Conservation (phyloP, 345 rosid species). For the Pistacia atlantica region DNA sequence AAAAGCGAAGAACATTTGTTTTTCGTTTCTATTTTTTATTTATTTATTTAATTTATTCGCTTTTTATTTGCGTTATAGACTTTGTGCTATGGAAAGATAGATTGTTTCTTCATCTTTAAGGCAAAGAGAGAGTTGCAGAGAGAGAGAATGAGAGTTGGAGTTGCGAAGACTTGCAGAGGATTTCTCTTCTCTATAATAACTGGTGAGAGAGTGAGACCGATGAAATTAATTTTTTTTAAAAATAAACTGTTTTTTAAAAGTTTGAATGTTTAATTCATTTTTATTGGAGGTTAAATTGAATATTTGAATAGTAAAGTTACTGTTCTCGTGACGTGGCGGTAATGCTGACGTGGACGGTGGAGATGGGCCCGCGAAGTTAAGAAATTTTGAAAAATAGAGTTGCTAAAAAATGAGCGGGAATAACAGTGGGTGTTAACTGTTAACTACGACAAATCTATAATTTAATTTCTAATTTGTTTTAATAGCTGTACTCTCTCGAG, state of each 20-base stretch:
- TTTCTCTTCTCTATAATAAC: slow-evolving; percentile 4
- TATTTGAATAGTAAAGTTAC: not conserved
- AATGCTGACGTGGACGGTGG: slow-evolving; percentile 36
- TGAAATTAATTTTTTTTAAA: not conserved
- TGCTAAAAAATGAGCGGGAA: slow-evolving; percentile 57
- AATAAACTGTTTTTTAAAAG: not conserved
- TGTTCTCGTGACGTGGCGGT: slow-evolving; percentile 27
- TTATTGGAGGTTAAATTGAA: slow-evolving; percentile 1
- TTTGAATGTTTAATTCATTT: not conserved
- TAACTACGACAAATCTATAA: slow-evolving; percentile 10
- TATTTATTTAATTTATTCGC: not conserved
- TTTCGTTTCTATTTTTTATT: not conserved
- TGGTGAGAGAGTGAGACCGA: slow-evolving; percentile 26
- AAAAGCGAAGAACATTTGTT: slow-evolving; percentile 52
- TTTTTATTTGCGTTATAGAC: slow-evolving; percentile 15
- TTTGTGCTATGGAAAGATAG: slow-evolving; percentile 27
- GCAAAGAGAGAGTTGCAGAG: slow-evolving; percentile 50
- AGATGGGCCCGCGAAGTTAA: slow-evolving; percentile 31
- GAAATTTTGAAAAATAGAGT: slow-evolving; percentile 35
- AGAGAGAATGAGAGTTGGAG: slow-evolving; percentile 24
- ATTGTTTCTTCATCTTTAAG: slow-evolving; percentile 76
- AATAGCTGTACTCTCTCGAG: not conserved
- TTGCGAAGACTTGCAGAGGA: slow-evolving; percentile 17
- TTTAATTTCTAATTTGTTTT: not conserved
- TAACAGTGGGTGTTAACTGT: slow-evolving; percentile 21